Evolutionary conservation across 345 rosid species (phyloP).

Genomic region (Arabidopsis suecica): DNA sequence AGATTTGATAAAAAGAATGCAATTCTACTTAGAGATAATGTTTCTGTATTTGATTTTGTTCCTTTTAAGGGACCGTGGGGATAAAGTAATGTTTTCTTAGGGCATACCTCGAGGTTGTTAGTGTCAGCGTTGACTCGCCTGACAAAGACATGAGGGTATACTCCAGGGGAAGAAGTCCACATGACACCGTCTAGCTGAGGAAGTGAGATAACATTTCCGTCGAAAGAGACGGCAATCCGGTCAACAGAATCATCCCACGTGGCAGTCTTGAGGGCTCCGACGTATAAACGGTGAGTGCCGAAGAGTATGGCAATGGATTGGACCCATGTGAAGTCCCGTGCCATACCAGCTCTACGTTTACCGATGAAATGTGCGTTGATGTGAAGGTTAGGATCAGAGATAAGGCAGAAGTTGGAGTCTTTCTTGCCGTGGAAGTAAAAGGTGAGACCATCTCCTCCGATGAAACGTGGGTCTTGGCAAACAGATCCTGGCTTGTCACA

Average conservation of each 20-base stretch:
- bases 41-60: neutral
- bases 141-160: conserved; percentile 36
- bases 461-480: conserved; percentile 73
- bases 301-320: conserved; percentile 59
- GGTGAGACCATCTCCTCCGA: conserved; percentile 68
- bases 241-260: conserved; percentile 60
- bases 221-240: conserved; percentile 50
- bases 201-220: conserved; percentile 46
- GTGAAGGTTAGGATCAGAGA: conserved; percentile 60
- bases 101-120: conserved; percentile 46
- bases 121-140: conserved; percentile 48
- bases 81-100: neutral
- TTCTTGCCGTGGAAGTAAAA: conserved; percentile 81
- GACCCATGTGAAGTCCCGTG: conserved; percentile 71
- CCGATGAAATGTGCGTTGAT: conserved; percentile 67
- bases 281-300: conserved; percentile 55
- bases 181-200: conserved; percentile 42
- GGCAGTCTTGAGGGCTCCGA: conserved; percentile 60
- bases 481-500: conserved; percentile 66
- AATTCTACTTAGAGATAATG: neutral
- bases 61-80: neutral
- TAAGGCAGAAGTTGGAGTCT: conserved; percentile 58
- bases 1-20: too few relatives aligned
- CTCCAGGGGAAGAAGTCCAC: conserved; percentile 48
- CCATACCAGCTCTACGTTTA: conserved; percentile 52